Base-by-base conservation (phyloP, 1,139 yeast species). In the Yamadazyma atmosphaerica region DNA sequence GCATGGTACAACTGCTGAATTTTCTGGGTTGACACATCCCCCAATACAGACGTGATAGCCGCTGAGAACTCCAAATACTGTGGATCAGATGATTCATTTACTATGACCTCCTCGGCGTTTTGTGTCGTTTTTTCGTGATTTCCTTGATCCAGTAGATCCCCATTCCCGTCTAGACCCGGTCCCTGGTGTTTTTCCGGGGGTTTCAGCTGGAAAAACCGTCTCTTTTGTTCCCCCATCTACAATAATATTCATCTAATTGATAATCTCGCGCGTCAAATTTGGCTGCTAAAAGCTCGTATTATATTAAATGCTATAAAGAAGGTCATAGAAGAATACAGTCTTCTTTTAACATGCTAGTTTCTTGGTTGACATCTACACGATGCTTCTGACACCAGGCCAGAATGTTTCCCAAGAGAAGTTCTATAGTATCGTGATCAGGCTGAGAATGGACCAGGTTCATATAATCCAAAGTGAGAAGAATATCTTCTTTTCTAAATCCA, bases 401-500 rank as follows among this genome's bases (percentile, higher is more conserved):
- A 11, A 69, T 49, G 33, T 56, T 60, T 2, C 52, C 63, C 24
- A 56, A 33, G 19, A 54, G 45, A 4, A 65, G 42, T 25, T 4
- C 49, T 51, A 24, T 40, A 25, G 31, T 37, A 6, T 43, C 48
- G 2, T 25, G 42, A 12, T 44, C 41, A 32, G 50, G 51, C 9
- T 44, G 46, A 3, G 15, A 19, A 12, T 54, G 51, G 26, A 84
- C 51, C 13, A 83, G 77, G 11, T 66, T 59, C 83, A 88, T 79
- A 47, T 74, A 66, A 43, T 80, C 80, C 39, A 89, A 60, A 0
- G 95, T 76, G 50, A 77, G 61, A 3, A 83, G 56, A 1, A 88
- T 69, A 56, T 90, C 97, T 27, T 79, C 83, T 10, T 70, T 70
- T 40, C 94, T 66, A 43, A 88, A 82, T 0, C 92, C 90, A 0